Evolutionary conservation across 2,329 filamentous ascomycete species (phyloP).

Genomic region (Cladosporium colombiae): DNA sequence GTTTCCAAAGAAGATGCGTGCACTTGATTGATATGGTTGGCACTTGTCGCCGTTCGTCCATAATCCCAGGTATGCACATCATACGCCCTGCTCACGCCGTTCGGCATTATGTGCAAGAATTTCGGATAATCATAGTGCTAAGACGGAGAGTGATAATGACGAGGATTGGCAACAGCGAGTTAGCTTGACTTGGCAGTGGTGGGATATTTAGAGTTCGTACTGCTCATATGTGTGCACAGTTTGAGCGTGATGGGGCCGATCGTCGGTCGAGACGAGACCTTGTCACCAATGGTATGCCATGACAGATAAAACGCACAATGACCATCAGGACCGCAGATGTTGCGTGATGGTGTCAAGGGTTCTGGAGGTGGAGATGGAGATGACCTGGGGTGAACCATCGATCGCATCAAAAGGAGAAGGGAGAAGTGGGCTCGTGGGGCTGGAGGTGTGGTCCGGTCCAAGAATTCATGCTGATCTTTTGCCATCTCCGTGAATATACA

Average conservation of each 20-base stretch:
- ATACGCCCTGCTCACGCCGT: neutral
- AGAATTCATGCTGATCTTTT: neutral
- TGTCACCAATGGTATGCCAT: neutral
- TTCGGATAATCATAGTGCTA: neutral
- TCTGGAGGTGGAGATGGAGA: neutral
- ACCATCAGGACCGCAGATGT: neutral
- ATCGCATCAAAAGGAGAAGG: neutral
- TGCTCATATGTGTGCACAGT: neutral
- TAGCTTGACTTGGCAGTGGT: neutral
- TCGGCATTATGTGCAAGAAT: neutral
- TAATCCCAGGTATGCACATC: neutral
- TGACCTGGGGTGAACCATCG: conserved; percentile 9
- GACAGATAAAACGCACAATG: neutral
- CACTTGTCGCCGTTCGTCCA: neutral
- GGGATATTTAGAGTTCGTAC: neutral
- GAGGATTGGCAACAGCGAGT: neutral
- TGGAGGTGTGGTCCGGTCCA: neutral
- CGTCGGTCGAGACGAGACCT: neutral
- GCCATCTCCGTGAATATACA: neutral
- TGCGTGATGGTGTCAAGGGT: neutral
- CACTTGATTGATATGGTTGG: neutral
- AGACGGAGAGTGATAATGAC: neutral
- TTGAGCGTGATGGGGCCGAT: neutral
- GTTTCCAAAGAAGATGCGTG: neutral
- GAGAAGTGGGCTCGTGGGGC: neutral